Percentiles rank a stretch among this genome's conserved stretches.
These are phyloP conservation scores for Lactarius hatsudake DNA, from an alignment of 768 basidiomycete genomes.

Conservation along the genomic window DNA sequence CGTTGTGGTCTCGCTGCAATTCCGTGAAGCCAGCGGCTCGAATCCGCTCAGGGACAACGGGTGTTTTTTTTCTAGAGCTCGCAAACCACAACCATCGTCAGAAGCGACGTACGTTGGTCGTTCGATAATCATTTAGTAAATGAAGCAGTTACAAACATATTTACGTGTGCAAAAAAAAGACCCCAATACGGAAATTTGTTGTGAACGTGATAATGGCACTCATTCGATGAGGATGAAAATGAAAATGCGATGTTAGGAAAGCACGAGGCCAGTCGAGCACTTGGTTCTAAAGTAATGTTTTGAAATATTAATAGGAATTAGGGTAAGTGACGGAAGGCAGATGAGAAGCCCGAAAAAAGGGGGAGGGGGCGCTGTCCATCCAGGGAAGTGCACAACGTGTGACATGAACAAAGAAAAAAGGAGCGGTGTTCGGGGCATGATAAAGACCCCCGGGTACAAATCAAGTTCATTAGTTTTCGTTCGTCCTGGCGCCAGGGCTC, in stretches of 20 bases:
- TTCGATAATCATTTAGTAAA: neutral
- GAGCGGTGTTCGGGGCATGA: neutral
- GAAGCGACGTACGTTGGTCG: neutral
- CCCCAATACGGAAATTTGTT: neutral
- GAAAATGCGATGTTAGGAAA: neutral
- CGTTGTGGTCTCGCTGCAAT: slow-evolving; percentile 17
- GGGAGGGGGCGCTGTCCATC: neutral
- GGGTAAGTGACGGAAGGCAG: neutral
- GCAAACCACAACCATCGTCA: neutral
- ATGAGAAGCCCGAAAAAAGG: neutral
- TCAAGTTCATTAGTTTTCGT: slow-evolving; percentile 13
- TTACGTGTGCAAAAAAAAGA: slow-evolving; percentile 4
- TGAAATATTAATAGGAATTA: slow-evolving; percentile 10
- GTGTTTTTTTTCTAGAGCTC: neutral
- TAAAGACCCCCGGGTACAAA: neutral
- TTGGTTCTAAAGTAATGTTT: neutral
- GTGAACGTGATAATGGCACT: neutral
- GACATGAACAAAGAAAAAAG: neutral
- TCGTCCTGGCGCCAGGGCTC: slow-evolving; percentile 9
- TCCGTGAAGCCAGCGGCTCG: slow-evolving; percentile 28
- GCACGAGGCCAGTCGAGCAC: slow-evolving; percentile 2
- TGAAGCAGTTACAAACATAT: slow-evolving; percentile 12
- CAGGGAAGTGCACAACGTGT: neutral
- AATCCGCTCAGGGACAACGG: slow-evolving; percentile 24
- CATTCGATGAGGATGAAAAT: slow-evolving; percentile 16